phyloP scores from a whole-genome alignment of 169 alveolate genomes.

The Plasmodium sp. region DNA sequence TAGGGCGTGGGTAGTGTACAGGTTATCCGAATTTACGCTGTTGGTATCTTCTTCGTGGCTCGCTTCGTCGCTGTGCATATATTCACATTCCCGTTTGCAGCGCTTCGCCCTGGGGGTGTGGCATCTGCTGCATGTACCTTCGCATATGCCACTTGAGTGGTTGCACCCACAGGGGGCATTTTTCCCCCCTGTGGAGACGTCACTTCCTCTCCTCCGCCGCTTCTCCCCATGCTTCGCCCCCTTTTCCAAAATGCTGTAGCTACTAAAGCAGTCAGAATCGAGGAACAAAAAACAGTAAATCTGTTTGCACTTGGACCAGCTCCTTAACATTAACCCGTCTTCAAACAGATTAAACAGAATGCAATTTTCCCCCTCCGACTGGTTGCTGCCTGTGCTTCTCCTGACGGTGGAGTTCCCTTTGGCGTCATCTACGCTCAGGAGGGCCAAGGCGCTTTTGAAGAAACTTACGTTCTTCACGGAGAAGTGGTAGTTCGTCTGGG shows the following conservation, averaged over 20 bases:
- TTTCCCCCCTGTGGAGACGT: not conserved
- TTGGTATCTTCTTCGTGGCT: slow-evolving; percentile 15
- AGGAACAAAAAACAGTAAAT: slow-evolving; percentile 61
- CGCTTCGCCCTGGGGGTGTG: not conserved
- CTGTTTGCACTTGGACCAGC: slow-evolving; percentile 62
- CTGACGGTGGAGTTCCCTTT: not conserved
- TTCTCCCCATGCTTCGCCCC: not conserved
- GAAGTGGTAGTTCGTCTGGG: slow-evolving; percentile 20
- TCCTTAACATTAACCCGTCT: slow-evolving; percentile 66
- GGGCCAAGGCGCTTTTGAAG: slow-evolving; percentile 62
- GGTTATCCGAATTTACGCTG: slow-evolving; percentile 46
- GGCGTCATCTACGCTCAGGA: slow-evolving; percentile 52
- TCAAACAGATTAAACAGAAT: slow-evolving; percentile 24
- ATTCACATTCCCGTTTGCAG: not conserved
- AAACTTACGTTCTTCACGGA: slow-evolving; percentile 59
- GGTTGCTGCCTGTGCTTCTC: not conserved
- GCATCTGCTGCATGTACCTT: not conserved
- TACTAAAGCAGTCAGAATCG: slow-evolving; percentile 56
- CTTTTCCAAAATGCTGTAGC: not conserved
- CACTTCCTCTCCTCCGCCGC: not conserved
- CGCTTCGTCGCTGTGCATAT: not conserved
- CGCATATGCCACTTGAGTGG: not conserved
- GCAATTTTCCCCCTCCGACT: slow-evolving; percentile 10
- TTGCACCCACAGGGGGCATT: not conserved
- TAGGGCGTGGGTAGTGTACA: slow-evolving; percentile 37